These are phyloP conservation scores for Zoysia japonica DNA, from an alignment of 176 grass and related monocot genomes.

Conservation along the genomic window DNA sequence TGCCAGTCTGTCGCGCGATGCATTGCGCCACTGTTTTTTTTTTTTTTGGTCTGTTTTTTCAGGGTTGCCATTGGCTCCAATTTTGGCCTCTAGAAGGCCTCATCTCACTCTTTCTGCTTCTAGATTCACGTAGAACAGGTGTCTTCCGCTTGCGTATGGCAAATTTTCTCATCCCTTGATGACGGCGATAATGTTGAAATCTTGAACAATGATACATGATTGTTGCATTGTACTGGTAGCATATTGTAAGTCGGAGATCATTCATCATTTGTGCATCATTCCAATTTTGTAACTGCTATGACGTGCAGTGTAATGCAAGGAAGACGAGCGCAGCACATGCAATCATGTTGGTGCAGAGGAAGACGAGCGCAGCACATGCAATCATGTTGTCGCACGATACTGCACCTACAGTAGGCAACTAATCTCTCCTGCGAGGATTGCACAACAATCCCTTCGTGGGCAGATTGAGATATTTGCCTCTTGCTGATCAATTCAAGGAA, in stretches of 20 bases:
- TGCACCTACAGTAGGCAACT: not conserved
- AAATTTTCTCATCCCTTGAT: slow-evolving; percentile 53
- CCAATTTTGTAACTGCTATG: not conserved
- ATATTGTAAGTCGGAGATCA: not conserved
- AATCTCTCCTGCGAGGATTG: not conserved
- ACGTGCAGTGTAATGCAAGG: not conserved
- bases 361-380: not conserved
- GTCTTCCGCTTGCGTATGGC: slow-evolving; percentile 16
- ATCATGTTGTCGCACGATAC: not conserved
- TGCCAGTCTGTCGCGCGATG: slow-evolving; percentile 5
- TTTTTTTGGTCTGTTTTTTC: slow-evolving; percentile 49
- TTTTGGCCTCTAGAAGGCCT: slow-evolving; percentile 42
- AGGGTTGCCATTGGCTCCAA: slow-evolving; percentile 37
- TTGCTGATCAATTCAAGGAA: not conserved
- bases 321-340: not conserved
- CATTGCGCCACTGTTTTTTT: slow-evolving; percentile 28
- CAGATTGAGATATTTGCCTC: not conserved
- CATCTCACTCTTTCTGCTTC: slow-evolving; percentile 34
- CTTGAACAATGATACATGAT: slow-evolving; percentile 51
- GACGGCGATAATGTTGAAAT: slow-evolving; percentile 65
- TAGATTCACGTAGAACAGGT: slow-evolving; percentile 52
- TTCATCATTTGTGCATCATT: not conserved
- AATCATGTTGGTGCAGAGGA: not conserved
- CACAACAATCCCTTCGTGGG: not conserved
- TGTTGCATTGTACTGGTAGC: slow-evolving; percentile 38